Evolutionary conservation across 2,329 filamentous ascomycete species (phyloP), one percentile per base, ranked within the genome.

Genomic region (Bipolaris bicolor): DNA sequence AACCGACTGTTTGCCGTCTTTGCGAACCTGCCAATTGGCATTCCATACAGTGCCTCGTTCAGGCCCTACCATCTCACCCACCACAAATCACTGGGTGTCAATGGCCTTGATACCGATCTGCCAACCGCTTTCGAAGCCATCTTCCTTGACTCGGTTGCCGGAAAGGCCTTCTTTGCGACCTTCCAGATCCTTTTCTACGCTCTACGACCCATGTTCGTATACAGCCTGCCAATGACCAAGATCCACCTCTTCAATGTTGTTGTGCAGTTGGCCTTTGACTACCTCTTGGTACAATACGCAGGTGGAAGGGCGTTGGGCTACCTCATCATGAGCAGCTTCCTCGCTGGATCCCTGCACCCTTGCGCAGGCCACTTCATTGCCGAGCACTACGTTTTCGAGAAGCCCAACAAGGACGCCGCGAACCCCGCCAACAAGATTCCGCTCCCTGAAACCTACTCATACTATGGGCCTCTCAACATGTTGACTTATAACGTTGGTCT

Each of bases 161-260:
- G 95, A 76, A 99, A 99, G 80, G 89, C 95, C 65, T 99, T 99
- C 83, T 99, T 99, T 85, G 94, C 90, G 81, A 99, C 95, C 66
- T 99, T 97, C 81, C 95, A 99, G 80, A 97, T 99, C 77, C 86
- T 99, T 75, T 99, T 99, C 85, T 99, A 99, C 81, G 95, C 95
- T 70, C 79, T 99, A 49, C 91, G 95, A 15, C 95, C 95, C 60
- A 97, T 98, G 90, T 88, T 93, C 79, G 86, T 99, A 68, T 97
- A 97, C 84, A 86, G 87, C 68, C 84, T 98, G 5, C 91, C 94
- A 36, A 86, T 98, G 76, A 97, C 94, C 50, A 84, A 84, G 72
- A 87, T 97, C 56, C 93, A 97, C 78, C 83, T 87, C 57, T 79
- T 92, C 79, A 99, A 99, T 79, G 83, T 99, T 50, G 76, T 81